A percentile compares a stretch with the other conserved stretches of the same genome.
phyloP scores from a whole-genome alignment of 2,329 filamentous ascomycete species.

The Fusarium heterosporum region DNA sequence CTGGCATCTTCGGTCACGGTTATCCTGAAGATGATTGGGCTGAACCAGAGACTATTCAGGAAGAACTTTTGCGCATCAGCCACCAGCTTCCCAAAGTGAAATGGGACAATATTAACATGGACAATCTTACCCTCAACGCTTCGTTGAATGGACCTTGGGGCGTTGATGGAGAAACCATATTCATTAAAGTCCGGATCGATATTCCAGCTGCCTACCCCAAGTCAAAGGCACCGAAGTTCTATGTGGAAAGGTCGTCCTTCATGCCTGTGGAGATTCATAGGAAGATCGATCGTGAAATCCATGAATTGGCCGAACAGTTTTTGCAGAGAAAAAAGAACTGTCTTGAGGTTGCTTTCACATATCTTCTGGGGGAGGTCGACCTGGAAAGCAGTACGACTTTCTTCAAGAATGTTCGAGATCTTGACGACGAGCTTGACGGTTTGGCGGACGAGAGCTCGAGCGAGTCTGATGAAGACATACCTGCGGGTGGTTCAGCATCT shows the following conservation, averaged over 20 bases:
- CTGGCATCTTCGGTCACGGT: slow-evolving; percentile 62
- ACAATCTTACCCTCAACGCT: slow-evolving; percentile 67
- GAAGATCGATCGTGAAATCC: slow-evolving; percentile 65
- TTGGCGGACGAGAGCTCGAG: slow-evolving; percentile 83
- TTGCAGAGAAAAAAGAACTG: slow-evolving; percentile 70
- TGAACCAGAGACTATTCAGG: slow-evolving; percentile 71
- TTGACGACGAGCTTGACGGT: slow-evolving; percentile 67
- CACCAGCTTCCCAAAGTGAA: slow-evolving; percentile 71
- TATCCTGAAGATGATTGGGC: slow-evolving; percentile 69
- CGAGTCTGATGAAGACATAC: slow-evolving; percentile 75
- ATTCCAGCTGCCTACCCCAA: slow-evolving; percentile 71
- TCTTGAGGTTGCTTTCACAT: slow-evolving; percentile 70
- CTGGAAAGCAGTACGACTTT: slow-evolving; percentile 70
- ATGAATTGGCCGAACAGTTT: slow-evolving; percentile 67
- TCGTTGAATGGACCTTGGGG: slow-evolving; percentile 76
- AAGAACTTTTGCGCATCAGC: slow-evolving; percentile 72
- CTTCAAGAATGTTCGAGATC: slow-evolving; percentile 73
- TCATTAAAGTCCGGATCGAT: slow-evolving; percentile 70
- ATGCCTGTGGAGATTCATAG: slow-evolving; percentile 68
- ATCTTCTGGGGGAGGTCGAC: slow-evolving; percentile 72
- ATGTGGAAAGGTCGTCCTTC: slow-evolving; percentile 70
- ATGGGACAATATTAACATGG: slow-evolving; percentile 74
- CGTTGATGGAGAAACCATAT: slow-evolving; percentile 65
- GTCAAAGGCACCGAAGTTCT: slow-evolving; percentile 67
- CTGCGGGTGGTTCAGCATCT: slow-evolving; percentile 64